Conservation (phyloP, 2,329 filamentous ascomycete species). For the Rutstroemia sp. region DNA sequence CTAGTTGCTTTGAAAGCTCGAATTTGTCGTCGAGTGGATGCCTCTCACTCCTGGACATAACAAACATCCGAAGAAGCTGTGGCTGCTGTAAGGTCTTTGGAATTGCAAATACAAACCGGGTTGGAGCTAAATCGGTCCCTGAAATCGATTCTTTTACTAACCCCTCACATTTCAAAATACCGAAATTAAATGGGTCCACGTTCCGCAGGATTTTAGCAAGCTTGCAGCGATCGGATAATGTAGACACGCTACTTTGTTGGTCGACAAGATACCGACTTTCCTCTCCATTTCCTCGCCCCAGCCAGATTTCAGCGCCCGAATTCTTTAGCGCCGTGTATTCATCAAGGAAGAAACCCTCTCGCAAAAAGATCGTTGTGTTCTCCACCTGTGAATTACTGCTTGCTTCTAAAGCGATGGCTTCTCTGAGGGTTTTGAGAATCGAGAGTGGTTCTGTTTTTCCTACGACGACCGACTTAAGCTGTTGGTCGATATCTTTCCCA, state of each 20-base stretch:
- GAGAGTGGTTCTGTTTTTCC: neutral
- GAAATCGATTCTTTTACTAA: constrained; percentile 9
- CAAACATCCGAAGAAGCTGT: constrained; percentile 8
- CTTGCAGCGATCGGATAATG: neutral
- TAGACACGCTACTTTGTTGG: neutral
- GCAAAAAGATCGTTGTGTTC: neutral
- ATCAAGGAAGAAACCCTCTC: neutral
- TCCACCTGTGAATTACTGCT: neutral
- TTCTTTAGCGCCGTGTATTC: neutral
- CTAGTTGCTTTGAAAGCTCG: constrained; percentile 24
- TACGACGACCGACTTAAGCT: neutral
- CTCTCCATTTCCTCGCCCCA: neutral
- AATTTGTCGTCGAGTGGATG: constrained; percentile 17
- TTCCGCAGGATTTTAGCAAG: neutral
- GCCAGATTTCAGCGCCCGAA: neutral
- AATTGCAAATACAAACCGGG: constrained; percentile 13
- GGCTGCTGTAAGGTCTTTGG: constrained; percentile 6
- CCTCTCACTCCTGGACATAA: neutral
- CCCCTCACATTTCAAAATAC: constrained; percentile 17
- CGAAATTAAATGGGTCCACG: constrained; percentile 16
- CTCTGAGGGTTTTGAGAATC: neutral
- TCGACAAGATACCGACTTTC: neutral
- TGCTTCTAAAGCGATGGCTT: neutral
- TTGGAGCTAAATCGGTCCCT: constrained; percentile 3
- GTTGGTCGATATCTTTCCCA: neutral